Conservation (phyloP, 1,284 basidiomycete species). For the Chondrostereum purpureum region DNA sequence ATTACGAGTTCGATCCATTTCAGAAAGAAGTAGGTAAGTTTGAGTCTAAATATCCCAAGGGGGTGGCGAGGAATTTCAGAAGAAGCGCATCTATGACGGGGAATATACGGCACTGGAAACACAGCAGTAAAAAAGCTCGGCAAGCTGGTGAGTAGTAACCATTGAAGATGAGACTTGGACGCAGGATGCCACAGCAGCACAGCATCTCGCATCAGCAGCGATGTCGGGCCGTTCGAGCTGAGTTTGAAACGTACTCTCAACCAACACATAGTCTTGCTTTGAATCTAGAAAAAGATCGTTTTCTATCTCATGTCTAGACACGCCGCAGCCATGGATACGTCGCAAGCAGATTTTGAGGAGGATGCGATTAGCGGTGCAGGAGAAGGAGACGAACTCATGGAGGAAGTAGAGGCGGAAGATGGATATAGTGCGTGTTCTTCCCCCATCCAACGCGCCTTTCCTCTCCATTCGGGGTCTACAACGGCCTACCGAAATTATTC, state of each 20-base stretch:
- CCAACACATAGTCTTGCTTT: background rate
- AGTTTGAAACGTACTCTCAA: background rate
- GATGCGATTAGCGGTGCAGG: slow-evolving; percentile 43
- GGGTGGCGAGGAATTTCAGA: too few species aligned
- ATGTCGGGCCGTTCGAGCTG: background rate
- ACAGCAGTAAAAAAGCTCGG: too few species aligned
- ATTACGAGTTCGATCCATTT: too few species aligned
- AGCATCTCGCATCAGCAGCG: too few species aligned
- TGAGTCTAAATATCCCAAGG: too few species aligned
- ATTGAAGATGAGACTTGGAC: too few species aligned
- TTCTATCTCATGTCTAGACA: background rate
- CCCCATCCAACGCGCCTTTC: slow-evolving; percentile 12
- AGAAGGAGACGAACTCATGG: slow-evolving; percentile 64
- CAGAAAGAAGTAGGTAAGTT: too few species aligned
- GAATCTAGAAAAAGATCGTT: background rate
- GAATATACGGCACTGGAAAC: too few species aligned
- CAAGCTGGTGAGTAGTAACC: too few species aligned
- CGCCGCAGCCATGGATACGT: slow-evolving; percentile 26
- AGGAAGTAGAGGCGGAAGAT: slow-evolving; percentile 57
- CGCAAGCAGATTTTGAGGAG: slow-evolving; percentile 43
- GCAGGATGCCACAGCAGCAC: too few species aligned
- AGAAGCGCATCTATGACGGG: too few species aligned
- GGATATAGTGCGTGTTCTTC: slow-evolving; percentile 57
- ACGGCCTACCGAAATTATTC: slow-evolving; percentile 11
- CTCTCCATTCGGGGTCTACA: slow-evolving; percentile 11